phyloP scores from a whole-genome alignment of 2,329 filamentous ascomycete species.

The Trichoderma hamatum region DNA sequence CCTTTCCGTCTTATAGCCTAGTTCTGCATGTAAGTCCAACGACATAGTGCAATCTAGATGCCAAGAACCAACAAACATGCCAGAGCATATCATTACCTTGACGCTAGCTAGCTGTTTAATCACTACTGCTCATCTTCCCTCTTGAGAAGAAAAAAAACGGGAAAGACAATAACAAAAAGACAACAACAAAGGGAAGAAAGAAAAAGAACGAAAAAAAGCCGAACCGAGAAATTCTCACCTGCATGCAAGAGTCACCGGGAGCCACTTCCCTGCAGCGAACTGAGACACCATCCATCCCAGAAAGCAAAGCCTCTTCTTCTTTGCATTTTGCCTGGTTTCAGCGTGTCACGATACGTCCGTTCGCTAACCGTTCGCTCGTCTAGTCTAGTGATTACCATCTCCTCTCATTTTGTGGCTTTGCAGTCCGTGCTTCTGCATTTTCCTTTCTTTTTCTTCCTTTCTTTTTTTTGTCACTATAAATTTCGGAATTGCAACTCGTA shows the following conservation, averaged over 20 bases:
- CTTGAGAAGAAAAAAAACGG: too few species aligned
- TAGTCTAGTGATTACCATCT: background rate
- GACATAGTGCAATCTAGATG: background rate
- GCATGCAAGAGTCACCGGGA: background rate
- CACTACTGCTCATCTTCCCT: background rate
- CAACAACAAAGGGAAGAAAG: background rate
- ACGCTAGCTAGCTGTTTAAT: background rate
- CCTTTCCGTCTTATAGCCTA: background rate
- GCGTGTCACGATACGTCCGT: background rate
- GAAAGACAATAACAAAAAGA: background rate
- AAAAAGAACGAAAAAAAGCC: background rate
- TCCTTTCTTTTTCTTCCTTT: background rate
- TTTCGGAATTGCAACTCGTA: background rate
- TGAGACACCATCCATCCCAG: background rate
- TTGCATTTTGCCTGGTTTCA: background rate
- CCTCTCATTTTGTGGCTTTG: background rate
- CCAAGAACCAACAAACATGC: background rate
- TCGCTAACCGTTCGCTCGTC: background rate
- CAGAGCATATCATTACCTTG: background rate
- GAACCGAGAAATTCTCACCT: background rate
- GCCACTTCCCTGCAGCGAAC: constrained; percentile 3
- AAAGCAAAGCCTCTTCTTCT: background rate
- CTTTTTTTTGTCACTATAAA: background rate
- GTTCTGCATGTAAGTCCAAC: background rate
- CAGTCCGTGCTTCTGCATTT: background rate